These are phyloP conservation scores for Zopfia rhizophila DNA, from an alignment of 2,329 filamentous ascomycete species.

Conservation along the genomic window DNA sequence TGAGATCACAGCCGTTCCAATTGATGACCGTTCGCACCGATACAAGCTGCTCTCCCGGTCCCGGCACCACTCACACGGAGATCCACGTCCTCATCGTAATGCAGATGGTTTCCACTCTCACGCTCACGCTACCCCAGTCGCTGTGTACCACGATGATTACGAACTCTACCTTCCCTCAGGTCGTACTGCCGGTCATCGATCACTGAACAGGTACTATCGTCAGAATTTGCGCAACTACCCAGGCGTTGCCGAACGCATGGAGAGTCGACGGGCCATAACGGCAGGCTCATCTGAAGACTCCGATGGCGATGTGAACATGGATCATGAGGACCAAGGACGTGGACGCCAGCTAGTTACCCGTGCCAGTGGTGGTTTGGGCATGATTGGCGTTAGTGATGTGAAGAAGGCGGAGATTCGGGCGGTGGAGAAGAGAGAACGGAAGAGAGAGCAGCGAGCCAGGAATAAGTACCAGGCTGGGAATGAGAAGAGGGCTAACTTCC, in stretches of 20 bases:
- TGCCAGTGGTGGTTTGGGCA: conserved; percentile 77
- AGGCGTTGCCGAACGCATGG: conserved; percentile 77
- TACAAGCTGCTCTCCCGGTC: conserved; percentile 78
- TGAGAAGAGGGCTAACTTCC: conserved; percentile 79
- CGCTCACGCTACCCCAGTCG: conserved; percentile 75
- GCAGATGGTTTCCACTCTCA: conserved; percentile 84
- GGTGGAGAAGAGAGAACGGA: conserved; percentile 75
- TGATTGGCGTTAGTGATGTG: conserved; percentile 79
- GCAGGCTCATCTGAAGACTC: conserved; percentile 51
- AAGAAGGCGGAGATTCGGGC: conserved; percentile 76
- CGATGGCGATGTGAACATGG: conserved; percentile 49
- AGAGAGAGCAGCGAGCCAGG: conserved; percentile 69
- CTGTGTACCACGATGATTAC: conserved; percentile 90
- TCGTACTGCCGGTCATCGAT: conserved; percentile 88
- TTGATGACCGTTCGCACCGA: conserved; percentile 75
- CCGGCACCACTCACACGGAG: conserved; percentile 77
- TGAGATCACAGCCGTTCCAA: conserved; percentile 81
- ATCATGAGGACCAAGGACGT: conserved; percentile 34
- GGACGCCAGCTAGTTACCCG: conserved; percentile 65
- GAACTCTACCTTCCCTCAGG: conserved; percentile 94
- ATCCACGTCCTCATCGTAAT: conserved; percentile 77
- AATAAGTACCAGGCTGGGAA: conserved; percentile 72
- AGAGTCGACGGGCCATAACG: conserved; percentile 72
- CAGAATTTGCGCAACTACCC: conserved; percentile 92
- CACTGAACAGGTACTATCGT: conserved; percentile 85